phyloP scores from a whole-genome alignment of 2,329 filamentous ascomycete genomes.

The Fusarium poae region DNA sequence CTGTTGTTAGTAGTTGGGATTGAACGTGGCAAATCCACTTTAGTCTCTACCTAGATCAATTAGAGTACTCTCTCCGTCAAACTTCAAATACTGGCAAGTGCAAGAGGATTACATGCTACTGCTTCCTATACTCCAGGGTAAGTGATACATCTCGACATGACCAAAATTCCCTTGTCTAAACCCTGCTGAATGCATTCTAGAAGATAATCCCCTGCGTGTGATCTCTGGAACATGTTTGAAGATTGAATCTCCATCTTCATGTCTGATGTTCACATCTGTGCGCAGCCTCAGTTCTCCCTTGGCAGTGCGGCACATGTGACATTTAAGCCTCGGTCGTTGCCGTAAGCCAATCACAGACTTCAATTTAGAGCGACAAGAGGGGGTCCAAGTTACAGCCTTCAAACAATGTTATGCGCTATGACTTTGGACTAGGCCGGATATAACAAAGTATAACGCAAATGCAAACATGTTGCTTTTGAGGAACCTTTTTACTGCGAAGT shows the following conservation, averaged over 20 bases:
- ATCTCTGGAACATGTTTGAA: neutral
- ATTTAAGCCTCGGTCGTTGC: neutral
- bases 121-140: too few species aligned
- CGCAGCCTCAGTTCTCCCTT: neutral
- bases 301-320: neutral
- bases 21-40: too few species aligned
- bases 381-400: neutral
- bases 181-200: neutral
- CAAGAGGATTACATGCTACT: too few species aligned
- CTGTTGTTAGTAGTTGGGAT: too few species aligned
- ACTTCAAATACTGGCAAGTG: too few species aligned
- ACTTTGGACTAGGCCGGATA: neutral
- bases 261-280: neutral
- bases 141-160: too few species aligned
- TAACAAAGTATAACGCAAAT: too few species aligned
- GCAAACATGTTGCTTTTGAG: neutral
- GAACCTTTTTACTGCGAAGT: too few species aligned
- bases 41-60: too few species aligned
- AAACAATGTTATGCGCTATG: conserved; percentile 1
- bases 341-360: neutral
- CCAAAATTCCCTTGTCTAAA: neutral
- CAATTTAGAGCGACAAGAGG: neutral
- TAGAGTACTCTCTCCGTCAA: too few species aligned
- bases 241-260: neutral
- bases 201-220: neutral